A percentile compares a stretch with the other conserved stretches of the same genome.
These are phyloP conservation scores for Carex myosuroides DNA, from an alignment of 176 grass and related monocot species.

Conservation along the genomic window DNA sequence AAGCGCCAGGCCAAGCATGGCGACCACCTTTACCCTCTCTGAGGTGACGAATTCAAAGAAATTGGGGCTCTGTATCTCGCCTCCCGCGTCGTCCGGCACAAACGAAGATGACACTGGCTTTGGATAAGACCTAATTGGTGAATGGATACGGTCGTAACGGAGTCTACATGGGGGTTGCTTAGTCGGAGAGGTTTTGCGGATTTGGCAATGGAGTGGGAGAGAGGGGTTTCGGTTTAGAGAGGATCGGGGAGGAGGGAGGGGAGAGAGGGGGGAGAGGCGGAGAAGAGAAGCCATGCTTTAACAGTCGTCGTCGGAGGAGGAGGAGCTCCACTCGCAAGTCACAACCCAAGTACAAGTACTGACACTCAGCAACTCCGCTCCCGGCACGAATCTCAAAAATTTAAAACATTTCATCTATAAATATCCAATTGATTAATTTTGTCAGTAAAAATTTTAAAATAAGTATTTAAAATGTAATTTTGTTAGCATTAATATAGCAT, in stretches of 20 bases:
- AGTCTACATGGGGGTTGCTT: not conserved
- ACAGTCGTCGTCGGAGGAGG: not conserved
- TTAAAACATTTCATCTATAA: not conserved
- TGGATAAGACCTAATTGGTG: not conserved
- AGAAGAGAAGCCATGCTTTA: conserved; percentile 17
- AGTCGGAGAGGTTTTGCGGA: not conserved
- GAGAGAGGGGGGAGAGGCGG: conserved; percentile 12
- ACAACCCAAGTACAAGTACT: conserved; percentile 27
- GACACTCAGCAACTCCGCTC: too few relatives aligned
- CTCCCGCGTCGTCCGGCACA: conserved; percentile 22
- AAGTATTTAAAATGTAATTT: too few relatives aligned
- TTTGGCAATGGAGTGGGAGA: not conserved
- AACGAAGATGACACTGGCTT: conserved; percentile 2
- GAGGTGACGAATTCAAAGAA: conserved; percentile 74
- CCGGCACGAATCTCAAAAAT: conserved; percentile 2
- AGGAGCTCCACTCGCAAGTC: conserved; percentile 26
- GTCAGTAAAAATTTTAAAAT: too few relatives aligned
- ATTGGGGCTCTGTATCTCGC: not conserved
- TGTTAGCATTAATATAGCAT: too few relatives aligned
- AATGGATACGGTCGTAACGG: not conserved
- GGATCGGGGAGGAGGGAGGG: not conserved
- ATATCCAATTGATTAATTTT: too few relatives aligned
- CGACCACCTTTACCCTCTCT: conserved; percentile 86
- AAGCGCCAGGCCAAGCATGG: conserved; percentile 77
- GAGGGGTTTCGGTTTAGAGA: not conserved